A percentile compares a stretch with the other conserved stretches of the same genome.
Conservation (phyloP, 441 rosid genomes). For the Metrosideros polymorpha region DNA sequence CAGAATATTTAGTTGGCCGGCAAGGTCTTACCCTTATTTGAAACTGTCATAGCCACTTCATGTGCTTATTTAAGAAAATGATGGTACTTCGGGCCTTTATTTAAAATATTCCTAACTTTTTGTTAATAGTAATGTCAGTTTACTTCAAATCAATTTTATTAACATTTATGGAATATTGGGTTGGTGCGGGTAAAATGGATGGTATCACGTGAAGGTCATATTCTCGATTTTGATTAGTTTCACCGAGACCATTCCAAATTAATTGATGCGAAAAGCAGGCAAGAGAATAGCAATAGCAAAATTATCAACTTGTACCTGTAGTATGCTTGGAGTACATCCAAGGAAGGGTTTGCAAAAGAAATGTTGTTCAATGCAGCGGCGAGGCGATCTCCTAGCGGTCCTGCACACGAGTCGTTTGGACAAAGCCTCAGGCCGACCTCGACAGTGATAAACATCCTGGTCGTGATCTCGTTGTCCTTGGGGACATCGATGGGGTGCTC, state of each 20-base stretch:
- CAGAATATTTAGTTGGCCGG: no score
- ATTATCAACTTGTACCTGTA: conserved; percentile 3
- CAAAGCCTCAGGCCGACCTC: background rate
- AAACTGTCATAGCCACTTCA: no score
- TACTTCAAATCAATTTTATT: no score
- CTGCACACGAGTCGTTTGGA: background rate
- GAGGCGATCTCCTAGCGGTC: background rate
- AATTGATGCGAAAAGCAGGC: background rate
- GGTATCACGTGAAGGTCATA: no score
- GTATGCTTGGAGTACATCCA: conserved; percentile 19
- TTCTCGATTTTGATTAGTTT: no score
- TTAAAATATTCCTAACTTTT: no score
- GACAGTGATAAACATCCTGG: conserved; percentile 7
- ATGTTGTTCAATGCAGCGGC: conserved; percentile 23
- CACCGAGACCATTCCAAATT: background rate
- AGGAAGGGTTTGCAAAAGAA: conserved; percentile 4
- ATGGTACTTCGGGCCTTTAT: no score
- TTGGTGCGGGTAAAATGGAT: no score
- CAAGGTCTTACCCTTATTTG: no score
- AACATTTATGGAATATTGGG: no score
- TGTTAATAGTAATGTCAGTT: no score
- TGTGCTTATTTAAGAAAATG: no score
- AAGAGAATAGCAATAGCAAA: background rate
- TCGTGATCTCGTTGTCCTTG: conserved; percentile 2
- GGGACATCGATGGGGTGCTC: conserved; percentile 10